A percentile compares a stretch with the other conserved stretches of the same genome.
Evolutionary conservation across 805 yeast species (phyloP).

Genomic region (Saccharomycopsis fodiens): DNA sequence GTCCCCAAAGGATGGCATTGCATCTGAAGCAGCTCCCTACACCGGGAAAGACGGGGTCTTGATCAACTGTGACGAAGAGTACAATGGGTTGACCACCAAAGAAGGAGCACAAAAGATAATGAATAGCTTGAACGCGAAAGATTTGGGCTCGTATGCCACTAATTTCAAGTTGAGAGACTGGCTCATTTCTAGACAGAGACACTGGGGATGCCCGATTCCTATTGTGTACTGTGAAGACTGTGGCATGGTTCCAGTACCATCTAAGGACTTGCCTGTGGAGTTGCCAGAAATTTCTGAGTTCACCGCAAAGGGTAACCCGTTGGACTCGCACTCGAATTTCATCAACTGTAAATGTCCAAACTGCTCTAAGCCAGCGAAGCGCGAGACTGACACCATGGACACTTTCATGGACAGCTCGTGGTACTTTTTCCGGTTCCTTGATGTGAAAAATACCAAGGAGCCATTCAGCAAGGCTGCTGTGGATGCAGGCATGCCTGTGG

Average conservation of each 20-base stretch:
- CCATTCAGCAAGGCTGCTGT: constrained; percentile 52
- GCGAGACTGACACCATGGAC: constrained; percentile 98
- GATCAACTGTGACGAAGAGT: constrained; percentile 34
- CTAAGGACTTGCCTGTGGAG: constrained; percentile 70
- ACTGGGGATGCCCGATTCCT: constrained; percentile 99
- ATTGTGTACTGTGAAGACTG: constrained; percentile 80
- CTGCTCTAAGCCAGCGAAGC: constrained; percentile 58
- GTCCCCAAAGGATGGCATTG: no score
- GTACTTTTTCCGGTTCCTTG: constrained; percentile 84
- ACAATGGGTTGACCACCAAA: constrained; percentile 39
- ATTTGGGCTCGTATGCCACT: constrained; percentile 39
- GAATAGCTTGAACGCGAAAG: constrained; percentile 30
- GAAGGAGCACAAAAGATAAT: constrained; percentile 48
- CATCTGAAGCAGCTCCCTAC: constrained; percentile 27
- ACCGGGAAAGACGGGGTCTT: constrained; percentile 39
- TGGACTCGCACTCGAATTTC: constrained; percentile 60
- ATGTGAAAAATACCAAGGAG: constrained; percentile 48
- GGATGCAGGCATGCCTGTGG: constrained; percentile 64
- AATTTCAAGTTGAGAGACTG: constrained; percentile 79
- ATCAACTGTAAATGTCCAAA: constrained; percentile 72
- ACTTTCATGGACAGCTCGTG: constrained; percentile 97
- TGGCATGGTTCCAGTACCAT: constrained; percentile 92
- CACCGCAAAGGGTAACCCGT: constrained; percentile 55
- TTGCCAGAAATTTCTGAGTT: constrained; percentile 50
- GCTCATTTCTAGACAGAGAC: constrained; percentile 90